Conservation (phyloP, 2,329 filamentous ascomycete species). For the Verticillium nonalfalfae region DNA sequence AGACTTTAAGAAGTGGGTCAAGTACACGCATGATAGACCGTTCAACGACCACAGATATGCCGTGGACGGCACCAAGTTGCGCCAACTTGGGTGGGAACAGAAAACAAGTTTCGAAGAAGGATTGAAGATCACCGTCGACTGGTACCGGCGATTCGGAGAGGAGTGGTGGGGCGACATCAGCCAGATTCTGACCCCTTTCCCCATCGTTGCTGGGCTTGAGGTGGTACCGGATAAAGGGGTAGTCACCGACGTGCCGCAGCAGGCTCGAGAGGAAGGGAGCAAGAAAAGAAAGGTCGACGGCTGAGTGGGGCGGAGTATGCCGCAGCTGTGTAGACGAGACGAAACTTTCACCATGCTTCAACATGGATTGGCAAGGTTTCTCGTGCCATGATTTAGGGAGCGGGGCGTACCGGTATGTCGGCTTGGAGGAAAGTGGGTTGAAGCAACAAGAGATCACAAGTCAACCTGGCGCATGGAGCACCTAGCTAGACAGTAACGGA, state of each 20-base stretch:
- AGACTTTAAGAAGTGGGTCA: slow-evolving; percentile 58
- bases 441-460: background rate
- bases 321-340: background rate
- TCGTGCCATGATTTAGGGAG: background rate
- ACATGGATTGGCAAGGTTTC: background rate
- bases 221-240: slow-evolving; percentile 46
- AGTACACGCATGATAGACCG: slow-evolving; percentile 70
- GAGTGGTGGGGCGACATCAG: slow-evolving; percentile 68
- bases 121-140: slow-evolving; percentile 57
- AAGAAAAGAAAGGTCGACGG: slow-evolving; percentile 14
- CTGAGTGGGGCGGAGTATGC: slow-evolving; percentile 4
- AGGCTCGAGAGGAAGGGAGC: slow-evolving; percentile 11
- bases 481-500: background rate
- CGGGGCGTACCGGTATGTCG: background rate
- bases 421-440: background rate
- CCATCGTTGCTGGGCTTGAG: slow-evolving; percentile 48
- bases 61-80: slow-evolving; percentile 63
- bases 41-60: slow-evolving; percentile 73
- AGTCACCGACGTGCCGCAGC: slow-evolving; percentile 20
- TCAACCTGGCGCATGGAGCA: background rate
- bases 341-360: background rate
- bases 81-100: slow-evolving; percentile 62
- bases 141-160: slow-evolving; percentile 62
- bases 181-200: slow-evolving; percentile 63
- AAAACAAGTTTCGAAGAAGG: slow-evolving; percentile 59